Conservation (phyloP, 768 basidiomycete species). For the Rhodosporidiobolus odoratus region DNA sequence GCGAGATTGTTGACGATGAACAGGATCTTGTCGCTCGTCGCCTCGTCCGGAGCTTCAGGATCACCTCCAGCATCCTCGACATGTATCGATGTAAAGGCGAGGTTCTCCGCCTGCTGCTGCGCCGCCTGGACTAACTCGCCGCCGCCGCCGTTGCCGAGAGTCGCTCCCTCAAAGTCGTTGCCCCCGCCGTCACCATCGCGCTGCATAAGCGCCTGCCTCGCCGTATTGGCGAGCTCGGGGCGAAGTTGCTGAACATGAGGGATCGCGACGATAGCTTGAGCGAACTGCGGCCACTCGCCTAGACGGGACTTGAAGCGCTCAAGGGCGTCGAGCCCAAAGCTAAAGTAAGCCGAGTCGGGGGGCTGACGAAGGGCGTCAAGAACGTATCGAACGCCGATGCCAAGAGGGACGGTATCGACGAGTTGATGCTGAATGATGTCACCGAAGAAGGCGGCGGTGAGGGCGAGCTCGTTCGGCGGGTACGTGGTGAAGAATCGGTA, state of each 20-base stretch:
- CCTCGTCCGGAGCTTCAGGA: constrained; percentile 66
- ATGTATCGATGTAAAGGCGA: constrained; percentile 69
- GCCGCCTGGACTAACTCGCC: not conserved
- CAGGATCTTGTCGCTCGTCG: constrained; percentile 82
- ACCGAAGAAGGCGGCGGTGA: constrained; percentile 94
- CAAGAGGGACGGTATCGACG: constrained; percentile 87
- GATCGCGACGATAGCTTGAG: constrained; percentile 78
- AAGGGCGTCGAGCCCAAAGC: constrained; percentile 88
- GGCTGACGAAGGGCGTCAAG: constrained; percentile 86
- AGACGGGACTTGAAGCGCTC: constrained; percentile 79
- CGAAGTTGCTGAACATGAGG: constrained; percentile 78
- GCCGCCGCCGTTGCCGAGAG: not conserved
- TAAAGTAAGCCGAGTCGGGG: constrained; percentile 86
- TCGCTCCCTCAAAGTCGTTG: constrained; percentile 16
- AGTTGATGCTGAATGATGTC: constrained; percentile 89
- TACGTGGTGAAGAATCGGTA: constrained; percentile 99
- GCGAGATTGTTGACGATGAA: constrained; percentile 99
- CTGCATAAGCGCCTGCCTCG: constrained; percentile 35
- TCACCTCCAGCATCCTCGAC: constrained; percentile 65
- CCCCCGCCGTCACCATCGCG: constrained; percentile 41
- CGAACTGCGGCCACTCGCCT: constrained; percentile 85
- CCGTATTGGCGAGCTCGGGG: constrained; percentile 56
- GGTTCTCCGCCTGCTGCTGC: constrained; percentile 49
- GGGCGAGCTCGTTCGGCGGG: constrained; percentile 84
- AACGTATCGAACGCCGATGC: constrained; percentile 94